These are phyloP conservation scores for Amauroascus verrucosus DNA, from an alignment of 2,329 filamentous ascomycete species.

Conservation along the genomic window DNA sequence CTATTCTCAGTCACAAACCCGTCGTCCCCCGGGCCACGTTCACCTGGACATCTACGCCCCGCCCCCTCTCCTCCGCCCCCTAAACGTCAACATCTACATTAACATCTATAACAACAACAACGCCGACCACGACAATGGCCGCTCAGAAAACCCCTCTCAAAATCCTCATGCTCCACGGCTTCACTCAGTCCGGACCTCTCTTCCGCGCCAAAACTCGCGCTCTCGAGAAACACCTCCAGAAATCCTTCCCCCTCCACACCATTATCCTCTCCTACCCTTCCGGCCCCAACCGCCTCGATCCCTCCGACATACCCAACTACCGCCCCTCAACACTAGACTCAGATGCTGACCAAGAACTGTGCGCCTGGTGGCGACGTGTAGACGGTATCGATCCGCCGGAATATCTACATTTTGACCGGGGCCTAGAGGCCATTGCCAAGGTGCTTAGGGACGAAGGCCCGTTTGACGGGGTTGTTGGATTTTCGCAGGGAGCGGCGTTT, in stretches of 20 bases:
- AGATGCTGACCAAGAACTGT: constrained; percentile 54
- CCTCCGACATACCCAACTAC: constrained; percentile 62
- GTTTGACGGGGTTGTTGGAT: constrained; percentile 70
- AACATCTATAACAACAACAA: too few species aligned
- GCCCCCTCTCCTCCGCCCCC: not conserved
- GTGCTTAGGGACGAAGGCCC: constrained; percentile 54
- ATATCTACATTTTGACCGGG: constrained; percentile 61
- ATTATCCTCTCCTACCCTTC: constrained; percentile 58
- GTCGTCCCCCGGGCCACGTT: not conserved
- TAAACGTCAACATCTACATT: too few species aligned
- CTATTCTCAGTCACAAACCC: not conserved
- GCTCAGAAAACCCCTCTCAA: constrained; percentile 36
- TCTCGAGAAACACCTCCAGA: constrained; percentile 67
- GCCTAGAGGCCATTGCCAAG: constrained; percentile 53
- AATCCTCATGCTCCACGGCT: constrained; percentile 75
- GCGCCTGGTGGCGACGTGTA: constrained; percentile 70
- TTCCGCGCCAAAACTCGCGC: constrained; percentile 86
- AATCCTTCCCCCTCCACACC: constrained; percentile 56
- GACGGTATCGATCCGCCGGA: constrained; percentile 50
- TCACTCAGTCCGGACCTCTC: constrained; percentile 75
- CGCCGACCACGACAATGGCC: not conserved
- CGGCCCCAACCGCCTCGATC: constrained; percentile 52
- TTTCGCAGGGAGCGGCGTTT: constrained; percentile 67
- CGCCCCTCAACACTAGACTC: constrained; percentile 28
- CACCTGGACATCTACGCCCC: not conserved